A percentile compares a stretch with the other conserved stretches of the same genome.
phyloP scores from a whole-genome alignment of 345 rosid genomes.

The Laguncularia racemosa region DNA sequence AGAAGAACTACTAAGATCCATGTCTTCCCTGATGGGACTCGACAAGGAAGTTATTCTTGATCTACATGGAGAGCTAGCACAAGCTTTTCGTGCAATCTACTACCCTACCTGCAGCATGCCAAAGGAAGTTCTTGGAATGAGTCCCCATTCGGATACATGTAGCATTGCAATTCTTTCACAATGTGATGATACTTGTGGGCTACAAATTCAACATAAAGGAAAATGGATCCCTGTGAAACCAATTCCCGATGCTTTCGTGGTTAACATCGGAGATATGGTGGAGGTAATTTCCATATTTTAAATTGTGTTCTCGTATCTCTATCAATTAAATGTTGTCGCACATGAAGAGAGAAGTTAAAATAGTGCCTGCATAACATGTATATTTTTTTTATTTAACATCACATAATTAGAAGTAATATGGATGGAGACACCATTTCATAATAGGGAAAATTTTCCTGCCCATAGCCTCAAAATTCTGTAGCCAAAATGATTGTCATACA shows the following conservation, averaged over 20 bases:
- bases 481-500: too few species aligned
- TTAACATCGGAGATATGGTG: slow-evolving; percentile 21
- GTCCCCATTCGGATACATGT: slow-evolving; percentile 22
- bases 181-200: slow-evolving; percentile 10
- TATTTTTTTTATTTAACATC: too few species aligned
- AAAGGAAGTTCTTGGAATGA: slow-evolving; percentile 17
- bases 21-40: slow-evolving; percentile 23
- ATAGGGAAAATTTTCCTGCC: too few species aligned
- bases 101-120: slow-evolving; percentile 20
- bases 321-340: too few species aligned
- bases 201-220: slow-evolving; percentile 17
- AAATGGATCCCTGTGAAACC: slow-evolving; percentile 17
- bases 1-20: slow-evolving; percentile 12
- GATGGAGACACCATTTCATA: too few species aligned
- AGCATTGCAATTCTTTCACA: slow-evolving; percentile 18
- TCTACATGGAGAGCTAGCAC: slow-evolving; percentile 15
- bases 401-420: too few species aligned
- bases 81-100: slow-evolving; percentile 18
- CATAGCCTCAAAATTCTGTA: too few species aligned
- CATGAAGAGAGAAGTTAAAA: too few species aligned
- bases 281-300: slow-evolving; percentile 8
- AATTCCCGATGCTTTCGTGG: slow-evolving; percentile 19
- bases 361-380: too few species aligned
- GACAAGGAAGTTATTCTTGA: slow-evolving; percentile 15
- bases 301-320: too few species aligned